phyloP scores from a whole-genome alignment of 148 eudicot genomes.

The Spergularia marina region DNA sequence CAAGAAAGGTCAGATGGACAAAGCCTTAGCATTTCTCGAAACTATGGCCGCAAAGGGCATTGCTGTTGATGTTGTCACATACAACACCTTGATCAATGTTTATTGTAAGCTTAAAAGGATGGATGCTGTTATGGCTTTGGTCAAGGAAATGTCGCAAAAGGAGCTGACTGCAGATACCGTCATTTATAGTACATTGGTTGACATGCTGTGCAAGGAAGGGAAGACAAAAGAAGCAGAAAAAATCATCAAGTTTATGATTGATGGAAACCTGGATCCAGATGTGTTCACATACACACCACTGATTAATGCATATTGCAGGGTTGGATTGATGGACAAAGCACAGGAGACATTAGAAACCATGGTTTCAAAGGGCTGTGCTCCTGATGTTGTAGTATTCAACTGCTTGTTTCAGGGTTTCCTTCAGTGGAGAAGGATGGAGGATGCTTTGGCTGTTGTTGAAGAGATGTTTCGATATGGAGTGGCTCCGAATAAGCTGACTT shows the following conservation, averaged over 20 bases:
- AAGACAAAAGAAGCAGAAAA: constrained; percentile 1
- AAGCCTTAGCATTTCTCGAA: constrained; percentile 24
- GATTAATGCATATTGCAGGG: constrained; percentile 21
- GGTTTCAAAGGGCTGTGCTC: constrained; percentile 23
- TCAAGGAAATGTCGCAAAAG: constrained; percentile 22
- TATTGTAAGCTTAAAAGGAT: constrained; percentile 29
- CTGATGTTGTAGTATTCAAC: constrained; percentile 31
- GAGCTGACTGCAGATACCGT: constrained; percentile 18
- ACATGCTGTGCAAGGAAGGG: constrained; percentile 20
- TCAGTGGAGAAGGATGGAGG: constrained; percentile 27
- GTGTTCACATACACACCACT: constrained; percentile 7
- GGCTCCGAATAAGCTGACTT: not conserved
- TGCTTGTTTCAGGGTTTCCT: constrained; percentile 35
- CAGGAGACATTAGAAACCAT: constrained; percentile 21
- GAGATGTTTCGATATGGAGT: constrained; percentile 21
- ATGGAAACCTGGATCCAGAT: not conserved
- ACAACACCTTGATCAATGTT: constrained; percentile 32
- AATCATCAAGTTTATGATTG: constrained; percentile 4
- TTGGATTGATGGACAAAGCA: constrained; percentile 33
- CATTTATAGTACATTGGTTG: constrained; percentile 15
- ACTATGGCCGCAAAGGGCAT: constrained; percentile 26
- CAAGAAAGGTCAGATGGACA: constrained; percentile 31
- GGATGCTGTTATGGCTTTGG: constrained; percentile 29
- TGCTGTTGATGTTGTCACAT: constrained; percentile 26
- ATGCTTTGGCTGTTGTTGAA: constrained; percentile 26